A percentile compares a stretch with the other conserved stretches of the same genome.
phyloP scores from a whole-genome alignment of 176 grass and related monocot genomes.

The Phragmites australis region DNA sequence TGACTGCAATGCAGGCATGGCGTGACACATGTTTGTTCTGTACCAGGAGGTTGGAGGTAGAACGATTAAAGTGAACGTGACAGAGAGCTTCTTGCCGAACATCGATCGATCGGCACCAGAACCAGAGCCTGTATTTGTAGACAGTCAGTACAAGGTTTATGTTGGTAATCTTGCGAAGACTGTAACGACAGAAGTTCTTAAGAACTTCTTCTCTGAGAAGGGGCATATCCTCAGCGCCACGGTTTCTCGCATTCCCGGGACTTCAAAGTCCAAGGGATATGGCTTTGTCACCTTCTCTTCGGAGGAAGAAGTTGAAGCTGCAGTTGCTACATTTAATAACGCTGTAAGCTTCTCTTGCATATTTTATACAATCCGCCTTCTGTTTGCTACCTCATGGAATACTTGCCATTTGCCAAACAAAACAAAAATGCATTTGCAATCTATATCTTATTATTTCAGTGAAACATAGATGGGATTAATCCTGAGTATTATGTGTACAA shows the following conservation, averaged over 20 bases:
- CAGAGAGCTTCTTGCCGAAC: conserved; percentile 72
- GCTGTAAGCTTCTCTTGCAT: conserved; percentile 49
- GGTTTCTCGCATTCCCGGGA: conserved; percentile 71
- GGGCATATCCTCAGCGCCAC: conserved; percentile 87
- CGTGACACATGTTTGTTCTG: conserved; percentile 12
- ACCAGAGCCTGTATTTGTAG: conserved; percentile 74
- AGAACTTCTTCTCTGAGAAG: conserved; percentile 88
- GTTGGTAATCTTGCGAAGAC: conserved; percentile 89
- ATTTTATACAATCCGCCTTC: not conserved
- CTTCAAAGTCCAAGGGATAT: conserved; percentile 84
- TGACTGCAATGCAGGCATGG: not conserved
- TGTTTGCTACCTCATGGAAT: not conserved
- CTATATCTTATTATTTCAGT: not conserved
- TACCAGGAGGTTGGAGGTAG: conserved; percentile 76
- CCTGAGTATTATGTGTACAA: not conserved
- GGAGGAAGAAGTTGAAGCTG: conserved; percentile 81
- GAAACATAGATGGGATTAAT: conserved; percentile 1
- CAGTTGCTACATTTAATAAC: conserved; percentile 81
- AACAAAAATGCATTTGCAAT: not conserved
- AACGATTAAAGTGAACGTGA: conserved; percentile 92
- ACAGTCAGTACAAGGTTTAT: conserved; percentile 95
- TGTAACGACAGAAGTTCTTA: conserved; percentile 75
- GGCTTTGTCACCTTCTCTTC: conserved; percentile 92
- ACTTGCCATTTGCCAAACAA: not conserved
- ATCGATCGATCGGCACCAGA: conserved; percentile 54